Percentiles rank a stretch among this genome's conserved stretches.
phyloP scores from a whole-genome alignment of 345 rosid species.

The Brassica napus region DNA sequence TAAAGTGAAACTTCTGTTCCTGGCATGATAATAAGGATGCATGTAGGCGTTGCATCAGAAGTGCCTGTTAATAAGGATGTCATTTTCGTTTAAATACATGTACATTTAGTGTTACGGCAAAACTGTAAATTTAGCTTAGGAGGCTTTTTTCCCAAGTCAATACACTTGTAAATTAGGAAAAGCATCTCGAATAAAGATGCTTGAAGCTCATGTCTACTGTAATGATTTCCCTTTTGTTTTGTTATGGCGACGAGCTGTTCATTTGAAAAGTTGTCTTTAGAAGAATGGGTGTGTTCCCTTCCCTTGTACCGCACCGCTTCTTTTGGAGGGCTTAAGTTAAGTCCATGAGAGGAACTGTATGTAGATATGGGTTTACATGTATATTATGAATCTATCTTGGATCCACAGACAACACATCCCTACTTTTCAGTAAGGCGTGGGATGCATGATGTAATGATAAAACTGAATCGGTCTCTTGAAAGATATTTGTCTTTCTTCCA shows the following conservation, averaged over 20 bases:
- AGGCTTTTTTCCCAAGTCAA: conserved; percentile 6
- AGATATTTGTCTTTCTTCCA: conserved; percentile 6
- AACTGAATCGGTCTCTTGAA: background rate
- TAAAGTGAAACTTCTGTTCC: conserved; percentile 29
- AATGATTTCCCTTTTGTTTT: conserved; percentile 13
- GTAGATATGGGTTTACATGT: conserved; percentile 23
- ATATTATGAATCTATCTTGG: conserved; percentile 16
- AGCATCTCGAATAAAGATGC: background rate
- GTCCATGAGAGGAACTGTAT: conserved; percentile 8
- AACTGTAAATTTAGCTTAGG: conserved; percentile 25
- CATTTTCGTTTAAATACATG: conserved; percentile 4
- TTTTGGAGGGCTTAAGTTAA: conserved; percentile 19
- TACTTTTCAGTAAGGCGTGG: conserved; percentile 28
- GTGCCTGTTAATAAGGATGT: conserved; percentile 21
- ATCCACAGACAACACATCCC: conserved; percentile 15
- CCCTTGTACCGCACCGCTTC: too few relatives aligned
- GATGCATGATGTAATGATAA: conserved; percentile 13
- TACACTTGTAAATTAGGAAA: conserved; percentile 13
- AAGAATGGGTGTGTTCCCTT: background rate
- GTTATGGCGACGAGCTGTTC: conserved; percentile 9
- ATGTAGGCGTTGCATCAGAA: conserved; percentile 4
- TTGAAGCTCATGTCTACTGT: conserved; percentile 10
- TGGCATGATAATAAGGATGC: conserved; percentile 3
- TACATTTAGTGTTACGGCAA: conserved; percentile 8
- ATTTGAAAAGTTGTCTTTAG: conserved; percentile 11